Evolutionary conservation across 2,329 filamentous ascomycete species (phyloP), one percentile per base, ranked within the genome.

Genomic region (Helminthosporium solani): DNA sequence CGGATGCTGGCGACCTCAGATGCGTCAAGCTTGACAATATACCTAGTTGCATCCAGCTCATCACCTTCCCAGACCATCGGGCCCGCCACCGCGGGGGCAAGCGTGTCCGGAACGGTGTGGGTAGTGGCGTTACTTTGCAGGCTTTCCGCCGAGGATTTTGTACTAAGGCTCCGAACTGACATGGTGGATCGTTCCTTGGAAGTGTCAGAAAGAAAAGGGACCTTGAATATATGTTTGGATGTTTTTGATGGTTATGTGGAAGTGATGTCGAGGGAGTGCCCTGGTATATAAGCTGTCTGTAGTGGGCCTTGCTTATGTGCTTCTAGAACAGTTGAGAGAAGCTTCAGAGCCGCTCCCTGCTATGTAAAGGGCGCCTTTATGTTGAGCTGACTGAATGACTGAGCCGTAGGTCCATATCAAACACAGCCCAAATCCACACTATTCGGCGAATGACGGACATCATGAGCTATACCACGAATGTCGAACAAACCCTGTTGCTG

Each of bases 51-150:
- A 21, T 63, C 40, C 19, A 70, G 53, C 33, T 63, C 61, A 12
- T 46, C 40, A 15, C 60, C 60, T 49, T 58, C 38, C 67, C 67
- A 70, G n/a, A 60, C 63, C 64, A 66, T 67, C 5, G 60, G 60
- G 19, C 66, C 63, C 8, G 41, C 37, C n/a, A 66, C 49, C 12
- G 57, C 49, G 15, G 63, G 62, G 1, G 60, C 51, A 16, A 69
- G 60, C 27, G 54, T 56, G 38, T 70, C 66, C 9, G 66, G 66
- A 31, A 50, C 49, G 3, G 61, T 63, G 30, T 44, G 41, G 5
- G 49, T 37, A 7, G 63, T 65, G 18, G 51, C 53, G 38, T 44
- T 56, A 44, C 63, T 66, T 30, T 57, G 61, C 45, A 69, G 49
- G 49, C 63, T 67, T 36, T 66, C 64, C 16, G 53, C 49, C 7